Conservation (phyloP, 768 basidiomycete genomes). For the Leccinum boreale region DNA sequence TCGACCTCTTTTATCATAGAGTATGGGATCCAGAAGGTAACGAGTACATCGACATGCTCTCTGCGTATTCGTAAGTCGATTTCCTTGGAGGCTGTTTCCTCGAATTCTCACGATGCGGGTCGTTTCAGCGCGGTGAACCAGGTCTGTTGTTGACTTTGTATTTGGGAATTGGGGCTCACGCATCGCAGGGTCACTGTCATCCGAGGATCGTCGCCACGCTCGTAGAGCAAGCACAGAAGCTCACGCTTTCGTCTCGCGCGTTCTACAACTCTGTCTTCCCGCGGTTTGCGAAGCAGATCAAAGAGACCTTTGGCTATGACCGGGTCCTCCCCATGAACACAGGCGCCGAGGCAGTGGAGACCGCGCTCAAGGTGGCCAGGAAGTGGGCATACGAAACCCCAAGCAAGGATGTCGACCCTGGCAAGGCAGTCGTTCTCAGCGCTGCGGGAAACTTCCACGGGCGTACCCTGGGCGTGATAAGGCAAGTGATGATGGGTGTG, state of each 20-base stretch:
- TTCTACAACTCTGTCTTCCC: conserved; percentile 95
- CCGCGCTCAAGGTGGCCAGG: conserved; percentile 89
- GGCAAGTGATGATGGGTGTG: conserved; percentile 38
- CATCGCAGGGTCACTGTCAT: conserved; percentile 80
- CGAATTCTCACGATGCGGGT: conserved; percentile 2
- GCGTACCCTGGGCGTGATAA: conserved; percentile 84
- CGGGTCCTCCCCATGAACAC: conserved; percentile 99
- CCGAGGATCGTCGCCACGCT: conserved; percentile 82
- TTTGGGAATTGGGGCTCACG: not conserved
- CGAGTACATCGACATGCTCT: conserved; percentile 97
- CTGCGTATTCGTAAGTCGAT: conserved; percentile 85
- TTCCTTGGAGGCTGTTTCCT: conserved; percentile 1
- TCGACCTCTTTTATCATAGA: conserved; percentile 29
- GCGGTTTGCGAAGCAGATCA: conserved; percentile 82
- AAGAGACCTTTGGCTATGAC: conserved; percentile 83
- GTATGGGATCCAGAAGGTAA: conserved; percentile 96
- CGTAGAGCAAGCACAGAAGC: conserved; percentile 77
- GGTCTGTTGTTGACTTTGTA: conserved; percentile 38
- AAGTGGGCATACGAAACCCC: conserved; percentile 97
- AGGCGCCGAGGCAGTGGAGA: conserved; percentile 97
- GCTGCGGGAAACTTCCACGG: conserved; percentile 96
- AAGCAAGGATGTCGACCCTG: conserved; percentile 47
- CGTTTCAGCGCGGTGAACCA: conserved; percentile 78
- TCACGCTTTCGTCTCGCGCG: conserved; percentile 92
- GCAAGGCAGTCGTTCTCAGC: conserved; percentile 81